These are phyloP conservation scores for Zygoascus meyerae DNA, from an alignment of 1,139 yeast genomes.

Conservation along the genomic window DNA sequence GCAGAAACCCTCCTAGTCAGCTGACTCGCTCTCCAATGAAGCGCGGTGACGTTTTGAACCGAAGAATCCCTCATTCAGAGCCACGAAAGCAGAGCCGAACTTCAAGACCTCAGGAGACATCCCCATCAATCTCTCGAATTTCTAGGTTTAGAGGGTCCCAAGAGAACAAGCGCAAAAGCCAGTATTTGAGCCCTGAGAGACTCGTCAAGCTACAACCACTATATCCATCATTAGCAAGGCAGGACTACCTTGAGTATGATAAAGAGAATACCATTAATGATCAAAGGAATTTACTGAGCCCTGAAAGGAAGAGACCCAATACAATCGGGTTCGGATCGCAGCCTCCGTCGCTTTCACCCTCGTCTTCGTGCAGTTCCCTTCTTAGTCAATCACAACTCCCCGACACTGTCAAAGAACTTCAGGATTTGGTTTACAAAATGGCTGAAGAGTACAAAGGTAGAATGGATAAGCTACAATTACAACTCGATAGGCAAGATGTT, in stretches of 20 bases:
- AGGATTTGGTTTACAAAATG: slow-evolving; percentile 6
- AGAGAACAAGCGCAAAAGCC: too few species aligned
- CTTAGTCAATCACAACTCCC: background rate
- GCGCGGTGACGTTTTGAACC: background rate
- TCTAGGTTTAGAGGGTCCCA: too few species aligned
- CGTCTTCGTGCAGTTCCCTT: too few species aligned
- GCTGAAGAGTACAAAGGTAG: slow-evolving; percentile 5
- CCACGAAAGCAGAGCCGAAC: background rate
- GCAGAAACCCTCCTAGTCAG: too few species aligned
- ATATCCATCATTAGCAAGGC: too few species aligned
- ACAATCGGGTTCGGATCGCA: background rate
- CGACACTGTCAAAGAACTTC: slow-evolving; percentile 1
- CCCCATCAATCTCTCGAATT: too few species aligned
- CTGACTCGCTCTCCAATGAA: background rate
- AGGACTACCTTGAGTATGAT: too few species aligned
- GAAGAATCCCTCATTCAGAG: background rate
- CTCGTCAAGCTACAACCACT: too few species aligned
- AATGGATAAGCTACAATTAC: slow-evolving; percentile 3
- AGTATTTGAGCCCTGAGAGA: too few species aligned
- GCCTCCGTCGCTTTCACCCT: background rate
- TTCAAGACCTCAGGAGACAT: too few species aligned
- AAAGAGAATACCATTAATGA: too few species aligned
- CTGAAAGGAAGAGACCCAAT: background rate
- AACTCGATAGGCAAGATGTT: slow-evolving; percentile 6
- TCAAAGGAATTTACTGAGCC: background rate